A percentile compares a stretch with the other conserved stretches of the same genome.
These are phyloP conservation scores for Murraya koenigii DNA, from an alignment of 345 rosid species.

Conservation along the genomic window DNA sequence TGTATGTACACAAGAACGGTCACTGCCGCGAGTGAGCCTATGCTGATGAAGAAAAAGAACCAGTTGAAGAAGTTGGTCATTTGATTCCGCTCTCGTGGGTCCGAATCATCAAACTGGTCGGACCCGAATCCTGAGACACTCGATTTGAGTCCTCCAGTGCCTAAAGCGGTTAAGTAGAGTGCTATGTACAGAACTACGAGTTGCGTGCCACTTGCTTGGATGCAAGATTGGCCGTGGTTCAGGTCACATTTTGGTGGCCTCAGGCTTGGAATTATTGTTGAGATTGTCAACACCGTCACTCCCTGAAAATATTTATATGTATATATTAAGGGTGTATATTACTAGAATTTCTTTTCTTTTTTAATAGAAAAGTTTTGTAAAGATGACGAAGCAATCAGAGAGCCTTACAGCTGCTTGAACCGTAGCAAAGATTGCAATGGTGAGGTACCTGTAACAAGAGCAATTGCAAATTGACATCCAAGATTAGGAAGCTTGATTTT, in stretches of 20 bases:
- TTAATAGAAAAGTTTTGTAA: not conserved
- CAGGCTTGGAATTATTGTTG: conserved; percentile 74
- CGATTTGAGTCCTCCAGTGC: conserved; percentile 94
- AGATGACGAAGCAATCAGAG: not conserved
- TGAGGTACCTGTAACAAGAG: conserved; percentile 57
- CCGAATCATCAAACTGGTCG: conserved; percentile 85
- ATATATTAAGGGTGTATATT: too few species aligned
- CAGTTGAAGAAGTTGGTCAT: conserved; percentile 87
- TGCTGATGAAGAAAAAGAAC: conserved; percentile 88
- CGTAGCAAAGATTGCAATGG: conserved; percentile 80
- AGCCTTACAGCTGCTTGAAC: conserved; percentile 71
- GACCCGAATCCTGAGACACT: conserved; percentile 97
- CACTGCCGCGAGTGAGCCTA: conserved; percentile 80
- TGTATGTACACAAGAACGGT: conserved; percentile 88
- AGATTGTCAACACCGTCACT: conserved; percentile 73
- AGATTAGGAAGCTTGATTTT: not conserved
- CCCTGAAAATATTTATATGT: conserved; percentile 44
- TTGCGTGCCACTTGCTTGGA: conserved; percentile 58
- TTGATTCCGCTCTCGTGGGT: conserved; percentile 52
- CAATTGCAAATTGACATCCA: not conserved
- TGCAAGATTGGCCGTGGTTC: conserved; percentile 37
- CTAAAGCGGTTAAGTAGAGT: conserved; percentile 78
- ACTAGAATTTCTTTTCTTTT: too few species aligned
- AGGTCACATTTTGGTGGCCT: conserved; percentile 70
- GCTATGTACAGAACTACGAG: conserved; percentile 69